Evolutionary conservation across 2,329 filamentous ascomycete species (phyloP).

Genomic region (Neoascochyta sp.): DNA sequence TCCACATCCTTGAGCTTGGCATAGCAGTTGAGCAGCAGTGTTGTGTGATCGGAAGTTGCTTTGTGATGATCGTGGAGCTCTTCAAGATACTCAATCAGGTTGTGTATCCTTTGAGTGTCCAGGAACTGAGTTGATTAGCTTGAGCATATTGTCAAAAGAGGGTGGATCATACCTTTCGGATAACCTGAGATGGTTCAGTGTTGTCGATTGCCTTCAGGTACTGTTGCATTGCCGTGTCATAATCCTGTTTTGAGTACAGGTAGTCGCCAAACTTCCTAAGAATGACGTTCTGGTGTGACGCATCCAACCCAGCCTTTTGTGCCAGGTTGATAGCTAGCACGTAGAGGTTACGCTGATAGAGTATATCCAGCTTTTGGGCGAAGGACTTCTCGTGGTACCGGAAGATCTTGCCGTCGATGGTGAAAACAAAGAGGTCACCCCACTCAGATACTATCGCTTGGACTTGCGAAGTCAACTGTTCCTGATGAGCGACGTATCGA

Average conservation of each 20-base stretch:
- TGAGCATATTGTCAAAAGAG: neutral
- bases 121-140: constrained; percentile 60
- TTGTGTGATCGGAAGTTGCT: constrained; percentile 93
- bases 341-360: constrained; percentile 92
- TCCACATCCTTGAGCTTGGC: constrained; percentile 96
- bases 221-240: constrained; percentile 98
- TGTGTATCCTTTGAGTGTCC: constrained; percentile 95
- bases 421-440: constrained; percentile 88
- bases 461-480: constrained; percentile 76
- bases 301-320: constrained; percentile 79
- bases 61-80: constrained; percentile 91
- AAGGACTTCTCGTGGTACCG: constrained; percentile 88
- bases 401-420: constrained; percentile 86
- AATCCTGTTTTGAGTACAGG: constrained; percentile 90
- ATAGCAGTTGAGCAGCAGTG: constrained; percentile 91
- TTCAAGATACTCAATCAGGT: constrained; percentile 94
- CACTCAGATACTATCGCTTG: constrained; percentile 79
- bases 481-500: constrained; percentile 83
- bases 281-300: constrained; percentile 81
- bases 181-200: constrained; percentile 93
- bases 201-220: constrained; percentile 95
- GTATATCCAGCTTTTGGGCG: constrained; percentile 84
- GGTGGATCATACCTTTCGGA: constrained; percentile 64
- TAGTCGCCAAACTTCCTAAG: constrained; percentile 92
- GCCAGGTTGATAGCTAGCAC: constrained; percentile 88